Conservation (phyloP, 106 monocot species). For the Ottelia alismoides region DNA sequence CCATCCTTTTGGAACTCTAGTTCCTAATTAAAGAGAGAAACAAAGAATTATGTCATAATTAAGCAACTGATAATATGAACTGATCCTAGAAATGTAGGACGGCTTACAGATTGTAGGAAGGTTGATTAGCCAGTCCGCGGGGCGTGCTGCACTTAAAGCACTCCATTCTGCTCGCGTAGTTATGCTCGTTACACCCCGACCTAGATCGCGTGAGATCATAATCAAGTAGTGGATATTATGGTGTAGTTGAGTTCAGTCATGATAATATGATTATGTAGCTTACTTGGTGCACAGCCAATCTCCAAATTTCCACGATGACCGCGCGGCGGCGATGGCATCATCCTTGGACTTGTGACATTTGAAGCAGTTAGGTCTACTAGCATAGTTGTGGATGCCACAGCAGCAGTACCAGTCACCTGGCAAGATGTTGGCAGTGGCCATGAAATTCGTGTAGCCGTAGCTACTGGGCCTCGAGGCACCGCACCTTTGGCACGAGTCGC, state of each 20-base stretch:
- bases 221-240: no score
- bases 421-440: slow-evolving; percentile 14
- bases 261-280: no score
- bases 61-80: no score
- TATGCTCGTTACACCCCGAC: slow-evolving; percentile 16
- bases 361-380: slow-evolving; percentile 30
- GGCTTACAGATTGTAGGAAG: no score
- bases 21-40: no score
- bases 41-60: no score
- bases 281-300: slow-evolving; percentile 25
- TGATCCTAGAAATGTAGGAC: no score
- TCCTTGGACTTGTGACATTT: slow-evolving; percentile 23
- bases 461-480: slow-evolving; percentile 10
- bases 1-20: no score
- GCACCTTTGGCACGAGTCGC: slow-evolving; percentile 28
- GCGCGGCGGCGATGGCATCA: not conserved
- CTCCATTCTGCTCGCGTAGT: slow-evolving; percentile 16
- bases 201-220: no score
- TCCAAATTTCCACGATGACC: slow-evolving; percentile 14
- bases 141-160: slow-evolving; percentile 19
- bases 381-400: slow-evolving; percentile 32
- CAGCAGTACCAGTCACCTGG: slow-evolving; percentile 38
- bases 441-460: no score
- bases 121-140: no score
- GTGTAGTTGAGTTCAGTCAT: no score